Percentiles rank a stretch among this genome's conserved stretches.
phyloP scores from a whole-genome alignment of 345 rosid species.

The Eucalyptus decipiens region DNA sequence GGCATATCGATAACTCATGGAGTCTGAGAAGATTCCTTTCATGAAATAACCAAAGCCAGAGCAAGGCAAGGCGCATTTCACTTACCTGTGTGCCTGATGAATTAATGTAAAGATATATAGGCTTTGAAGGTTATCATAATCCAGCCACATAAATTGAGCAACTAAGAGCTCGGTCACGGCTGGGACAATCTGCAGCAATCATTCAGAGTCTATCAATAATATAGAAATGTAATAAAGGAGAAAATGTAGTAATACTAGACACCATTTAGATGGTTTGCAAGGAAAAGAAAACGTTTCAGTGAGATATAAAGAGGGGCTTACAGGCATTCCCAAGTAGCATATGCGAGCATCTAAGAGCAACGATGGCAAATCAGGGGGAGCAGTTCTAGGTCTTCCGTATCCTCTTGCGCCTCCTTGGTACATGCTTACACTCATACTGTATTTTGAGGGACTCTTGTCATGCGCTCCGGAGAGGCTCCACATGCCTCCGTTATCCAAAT shows the following conservation, averaged over 20 bases:
- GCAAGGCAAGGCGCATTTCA: neutral
- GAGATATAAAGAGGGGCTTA: constrained; percentile 10
- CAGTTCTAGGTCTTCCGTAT: constrained; percentile 37
- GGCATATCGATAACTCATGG: neutral
- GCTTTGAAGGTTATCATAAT: constrained; percentile 56
- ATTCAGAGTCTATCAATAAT: neutral
- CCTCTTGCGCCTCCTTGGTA: constrained; percentile 63
- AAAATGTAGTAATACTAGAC: neutral
- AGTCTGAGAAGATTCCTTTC: neutral
- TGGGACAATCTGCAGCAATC: constrained; percentile 60
- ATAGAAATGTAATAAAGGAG: neutral
- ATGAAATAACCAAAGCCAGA: neutral
- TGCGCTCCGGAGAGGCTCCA: constrained; percentile 35
- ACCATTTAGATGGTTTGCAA: neutral
- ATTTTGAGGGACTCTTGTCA: constrained; percentile 33
- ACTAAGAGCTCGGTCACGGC: constrained; percentile 86
- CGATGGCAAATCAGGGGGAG: constrained; percentile 93
- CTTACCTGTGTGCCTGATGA: constrained; percentile 82
- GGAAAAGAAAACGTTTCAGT: neutral
- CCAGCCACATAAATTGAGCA: constrained; percentile 83
- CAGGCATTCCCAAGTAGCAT: constrained; percentile 89
- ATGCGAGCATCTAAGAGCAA: constrained; percentile 83
- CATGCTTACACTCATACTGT: constrained; percentile 72
- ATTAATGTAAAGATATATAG: constrained; percentile 76
- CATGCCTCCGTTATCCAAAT: constrained; percentile 52